These are phyloP conservation scores for Neonectria punicea DNA, from an alignment of 2,329 filamentous ascomycete genomes.

Conservation along the genomic window DNA sequence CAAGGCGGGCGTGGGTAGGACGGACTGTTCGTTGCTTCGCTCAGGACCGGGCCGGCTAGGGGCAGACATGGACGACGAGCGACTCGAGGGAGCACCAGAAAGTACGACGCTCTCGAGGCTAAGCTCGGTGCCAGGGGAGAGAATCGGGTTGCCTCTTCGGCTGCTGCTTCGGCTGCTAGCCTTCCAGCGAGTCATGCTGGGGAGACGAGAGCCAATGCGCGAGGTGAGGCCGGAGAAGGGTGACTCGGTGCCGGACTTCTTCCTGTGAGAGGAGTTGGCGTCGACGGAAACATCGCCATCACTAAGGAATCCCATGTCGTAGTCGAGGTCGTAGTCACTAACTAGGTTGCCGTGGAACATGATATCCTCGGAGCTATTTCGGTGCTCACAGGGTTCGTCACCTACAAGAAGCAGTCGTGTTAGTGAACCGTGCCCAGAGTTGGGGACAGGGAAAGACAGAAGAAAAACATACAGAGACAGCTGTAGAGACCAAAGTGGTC, in stretches of 20 bases:
- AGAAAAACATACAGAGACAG: constrained; percentile 76
- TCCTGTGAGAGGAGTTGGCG: constrained; percentile 60
- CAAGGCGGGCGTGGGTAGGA: constrained; percentile 70
- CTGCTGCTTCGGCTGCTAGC: constrained; percentile 54
- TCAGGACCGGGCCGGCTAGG: constrained; percentile 61
- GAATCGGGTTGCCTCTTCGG: constrained; percentile 57
- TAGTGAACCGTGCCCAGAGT: constrained; percentile 16
- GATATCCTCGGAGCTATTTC: constrained; percentile 54
- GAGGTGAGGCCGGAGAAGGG: constrained; percentile 71
- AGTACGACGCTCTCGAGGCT: constrained; percentile 79
- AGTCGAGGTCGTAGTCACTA: constrained; percentile 64
- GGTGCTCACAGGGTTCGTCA: constrained; percentile 70
- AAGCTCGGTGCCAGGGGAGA: constrained; percentile 80
- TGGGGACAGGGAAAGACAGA: background rate
- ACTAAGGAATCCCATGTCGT: constrained; percentile 74
- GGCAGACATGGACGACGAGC: constrained; percentile 80
- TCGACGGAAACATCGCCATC: constrained; percentile 66
- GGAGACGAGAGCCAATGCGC: constrained; percentile 72
- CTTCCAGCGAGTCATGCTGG: constrained; percentile 63
- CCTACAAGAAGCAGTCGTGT: constrained; percentile 54
- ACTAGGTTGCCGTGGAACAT: constrained; percentile 51
- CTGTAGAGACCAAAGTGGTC: constrained; percentile 64
- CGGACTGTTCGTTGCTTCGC: constrained; percentile 59
- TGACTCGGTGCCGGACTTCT: constrained; percentile 67
- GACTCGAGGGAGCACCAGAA: constrained; percentile 75